Evolutionary conservation across 2,329 filamentous ascomycete species (phyloP).

Genomic region (Myriosclerotinia curreyana): DNA sequence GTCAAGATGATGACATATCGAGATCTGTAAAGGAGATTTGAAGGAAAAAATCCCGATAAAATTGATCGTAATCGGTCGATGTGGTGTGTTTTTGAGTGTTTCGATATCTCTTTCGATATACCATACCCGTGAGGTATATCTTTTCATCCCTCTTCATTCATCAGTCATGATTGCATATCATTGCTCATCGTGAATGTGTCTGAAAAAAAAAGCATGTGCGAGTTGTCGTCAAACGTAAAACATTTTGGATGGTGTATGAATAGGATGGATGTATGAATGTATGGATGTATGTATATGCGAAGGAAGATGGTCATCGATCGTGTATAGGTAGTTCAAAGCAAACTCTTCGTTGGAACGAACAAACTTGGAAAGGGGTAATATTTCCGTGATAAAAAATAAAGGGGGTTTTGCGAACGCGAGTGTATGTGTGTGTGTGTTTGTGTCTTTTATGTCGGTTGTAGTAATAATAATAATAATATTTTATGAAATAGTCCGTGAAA

Average conservation of each 20-base stretch:
- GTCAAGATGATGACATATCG: constrained; percentile 6
- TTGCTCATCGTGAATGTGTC: constrained; percentile 19
- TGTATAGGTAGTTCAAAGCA: constrained; percentile 14
- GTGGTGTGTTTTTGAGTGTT: constrained; percentile 16
- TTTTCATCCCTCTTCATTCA: constrained; percentile 10
- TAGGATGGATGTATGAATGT: no score
- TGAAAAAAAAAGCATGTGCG: not conserved
- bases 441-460: constrained; percentile 1
- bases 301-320: constrained; percentile 19
- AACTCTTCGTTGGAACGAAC: constrained; percentile 20
- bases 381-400: constrained; percentile 13
- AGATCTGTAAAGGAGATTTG: constrained; percentile 10
- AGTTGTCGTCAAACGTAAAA: constrained; percentile 12
- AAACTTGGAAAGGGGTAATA: constrained; percentile 18
- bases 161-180: constrained; percentile 21
- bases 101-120: not conserved
- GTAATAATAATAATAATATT: constrained; percentile 12
- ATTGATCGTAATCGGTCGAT: constrained; percentile 15
- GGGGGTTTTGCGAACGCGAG: not conserved
- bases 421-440: constrained; percentile 9
- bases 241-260: not conserved
- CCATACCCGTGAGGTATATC: constrained; percentile 12
- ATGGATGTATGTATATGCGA: constrained; percentile 12
- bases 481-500: constrained; percentile 24
- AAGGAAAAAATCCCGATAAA: constrained; percentile 17